A percentile compares a stretch with the other conserved stretches of the same genome.
phyloP scores from a whole-genome alignment of 2,329 filamentous ascomycete genomes.

The Aspergillus candidus region DNA sequence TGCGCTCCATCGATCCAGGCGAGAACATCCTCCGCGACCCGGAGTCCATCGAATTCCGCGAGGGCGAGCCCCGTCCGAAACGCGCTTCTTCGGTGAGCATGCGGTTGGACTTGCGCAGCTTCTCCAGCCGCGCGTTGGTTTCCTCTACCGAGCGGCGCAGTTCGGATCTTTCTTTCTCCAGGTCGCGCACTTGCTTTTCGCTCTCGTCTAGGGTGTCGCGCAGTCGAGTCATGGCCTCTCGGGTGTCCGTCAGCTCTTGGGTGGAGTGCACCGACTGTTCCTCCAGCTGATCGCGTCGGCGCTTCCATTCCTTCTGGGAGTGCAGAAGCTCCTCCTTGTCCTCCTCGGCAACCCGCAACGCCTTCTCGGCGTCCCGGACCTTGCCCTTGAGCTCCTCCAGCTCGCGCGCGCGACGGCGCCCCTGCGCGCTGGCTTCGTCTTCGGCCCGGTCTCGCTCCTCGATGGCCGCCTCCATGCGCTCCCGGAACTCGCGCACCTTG shows the following conservation, averaged over 20 bases:
- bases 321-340: constrained; percentile 74
- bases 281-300: constrained; percentile 70
- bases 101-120: constrained; percentile 64
- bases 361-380: constrained; percentile 73
- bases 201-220: constrained; percentile 78
- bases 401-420: constrained; percentile 71
- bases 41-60: constrained; percentile 55
- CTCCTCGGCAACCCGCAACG: constrained; percentile 62
- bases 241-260: constrained; percentile 69
- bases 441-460: constrained; percentile 91
- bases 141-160: constrained; percentile 73
- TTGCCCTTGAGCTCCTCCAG: constrained; percentile 76
- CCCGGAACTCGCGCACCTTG: constrained; percentile 81
- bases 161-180: constrained; percentile 75
- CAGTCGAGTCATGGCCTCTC: constrained; percentile 68
- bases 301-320: constrained; percentile 67
- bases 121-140: constrained; percentile 68
- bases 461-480: constrained; percentile 80
- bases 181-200: constrained; percentile 74
- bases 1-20: constrained; percentile 38
- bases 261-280: constrained; percentile 60
- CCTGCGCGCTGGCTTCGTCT: constrained; percentile 76
- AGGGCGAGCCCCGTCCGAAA: constrained; percentile 42
- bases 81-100: constrained; percentile 55
- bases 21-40: constrained; percentile 43